Evolutionary conservation across 2,329 filamentous ascomycete species (phyloP).

Genomic region (Phialophora tarda): DNA sequence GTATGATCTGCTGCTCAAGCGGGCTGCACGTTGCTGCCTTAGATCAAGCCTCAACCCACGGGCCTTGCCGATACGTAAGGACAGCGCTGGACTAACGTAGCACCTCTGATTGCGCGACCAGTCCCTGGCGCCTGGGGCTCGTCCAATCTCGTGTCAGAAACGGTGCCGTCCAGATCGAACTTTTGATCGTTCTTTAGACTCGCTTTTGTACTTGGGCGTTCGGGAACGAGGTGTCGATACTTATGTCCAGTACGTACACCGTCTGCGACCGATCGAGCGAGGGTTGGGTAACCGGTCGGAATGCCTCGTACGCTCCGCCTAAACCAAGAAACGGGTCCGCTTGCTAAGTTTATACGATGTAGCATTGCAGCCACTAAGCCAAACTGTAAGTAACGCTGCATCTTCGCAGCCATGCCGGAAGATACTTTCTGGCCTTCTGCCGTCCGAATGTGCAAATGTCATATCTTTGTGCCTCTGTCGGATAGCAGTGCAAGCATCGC

Average conservation of each 20-base stretch:
- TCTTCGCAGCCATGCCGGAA: background rate
- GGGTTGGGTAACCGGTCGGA: background rate
- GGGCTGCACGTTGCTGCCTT: conserved; percentile 24
- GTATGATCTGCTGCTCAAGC: conserved; percentile 25
- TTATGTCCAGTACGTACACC: background rate
- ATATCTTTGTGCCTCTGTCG: conserved; percentile 7
- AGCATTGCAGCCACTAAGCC: conserved; percentile 27
- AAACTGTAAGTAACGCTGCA: conserved; percentile 3
- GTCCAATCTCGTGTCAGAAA: background rate
- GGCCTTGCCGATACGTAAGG: conserved; percentile 16
- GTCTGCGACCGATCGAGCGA: background rate
- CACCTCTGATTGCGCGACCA: background rate
- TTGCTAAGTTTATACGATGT: conserved; percentile 26
- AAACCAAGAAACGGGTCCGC: conserved; percentile 17
- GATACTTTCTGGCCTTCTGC: background rate
- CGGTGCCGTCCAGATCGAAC: background rate
- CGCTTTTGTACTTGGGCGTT: background rate
- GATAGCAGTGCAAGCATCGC: background rate
- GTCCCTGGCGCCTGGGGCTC: background rate
- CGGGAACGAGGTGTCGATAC: background rate
- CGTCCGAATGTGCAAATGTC: background rate
- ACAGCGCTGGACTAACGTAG: conserved; percentile 6
- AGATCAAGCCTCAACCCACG: conserved; percentile 24
- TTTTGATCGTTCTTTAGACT: background rate
- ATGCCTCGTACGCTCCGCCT: background rate